phyloP scores from a whole-genome alignment of 2,329 filamentous ascomycete genomes.

The Alternaria arbusti region DNA sequence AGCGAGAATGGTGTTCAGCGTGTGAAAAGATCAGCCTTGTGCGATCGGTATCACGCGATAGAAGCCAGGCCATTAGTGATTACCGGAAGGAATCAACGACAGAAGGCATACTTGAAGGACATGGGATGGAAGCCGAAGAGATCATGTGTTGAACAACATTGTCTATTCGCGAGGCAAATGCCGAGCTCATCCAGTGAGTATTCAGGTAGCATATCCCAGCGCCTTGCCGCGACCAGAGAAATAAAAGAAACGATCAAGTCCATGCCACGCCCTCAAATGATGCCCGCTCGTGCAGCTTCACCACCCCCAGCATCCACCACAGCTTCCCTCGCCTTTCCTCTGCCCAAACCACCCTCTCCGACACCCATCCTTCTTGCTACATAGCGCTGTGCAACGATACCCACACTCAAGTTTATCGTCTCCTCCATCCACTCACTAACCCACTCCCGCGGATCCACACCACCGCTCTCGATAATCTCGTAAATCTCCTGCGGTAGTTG shows the following conservation, averaged over 20 bases:
- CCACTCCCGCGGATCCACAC: conserved; percentile 94
- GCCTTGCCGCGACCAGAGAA: conserved; percentile 4
- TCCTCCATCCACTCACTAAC: conserved; percentile 98
- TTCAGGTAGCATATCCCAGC: neutral
- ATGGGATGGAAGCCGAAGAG: neutral
- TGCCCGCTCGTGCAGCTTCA: conserved; percentile 64
- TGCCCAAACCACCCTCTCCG: conserved; percentile 74
- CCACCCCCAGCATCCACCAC: conserved; percentile 65
- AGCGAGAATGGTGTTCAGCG: neutral
- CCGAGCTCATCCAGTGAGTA: conserved; percentile 1
- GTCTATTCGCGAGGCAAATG: conserved; percentile 2
- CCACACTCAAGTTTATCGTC: conserved; percentile 75
- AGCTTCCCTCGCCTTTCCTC: conserved; percentile 63
- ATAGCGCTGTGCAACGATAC: conserved; percentile 91
- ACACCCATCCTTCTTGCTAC: conserved; percentile 96
- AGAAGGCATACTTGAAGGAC: neutral
- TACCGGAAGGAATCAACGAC: neutral
- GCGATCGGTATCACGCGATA: neutral
- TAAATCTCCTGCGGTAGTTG: conserved; percentile 81
- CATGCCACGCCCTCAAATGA: conserved; percentile 29
- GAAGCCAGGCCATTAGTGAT: neutral
- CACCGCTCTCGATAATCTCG: conserved; percentile 76
- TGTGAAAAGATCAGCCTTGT: neutral
- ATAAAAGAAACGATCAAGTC: neutral
- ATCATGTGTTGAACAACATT: neutral